Base-by-base conservation (phyloP, 352 stramenopile genomes). In the Pythium brassicae region DNA sequence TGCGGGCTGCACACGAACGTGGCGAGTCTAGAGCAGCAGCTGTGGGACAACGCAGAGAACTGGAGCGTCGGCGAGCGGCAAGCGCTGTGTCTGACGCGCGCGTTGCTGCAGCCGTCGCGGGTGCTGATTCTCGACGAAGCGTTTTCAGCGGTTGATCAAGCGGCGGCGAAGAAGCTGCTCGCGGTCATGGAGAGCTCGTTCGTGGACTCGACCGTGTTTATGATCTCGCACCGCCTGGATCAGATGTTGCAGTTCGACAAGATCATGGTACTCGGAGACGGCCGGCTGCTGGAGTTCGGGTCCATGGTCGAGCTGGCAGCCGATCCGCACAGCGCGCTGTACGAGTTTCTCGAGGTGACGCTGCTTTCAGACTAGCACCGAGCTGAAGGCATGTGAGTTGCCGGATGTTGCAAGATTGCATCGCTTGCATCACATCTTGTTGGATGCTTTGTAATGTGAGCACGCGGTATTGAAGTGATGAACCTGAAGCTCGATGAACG, bases 151-250 rank as follows among this genome's bases (percentile, higher is more conserved):
- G 76, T 98, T 10, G 89, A 97, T 63, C 72, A 74, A 39, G 74
- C 83, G 26, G 96, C 85, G 0, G 89, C 97, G 55, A 57, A 59
- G 34, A 57, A 76, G n/a, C 86, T 97, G 49, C 91, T 98, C 66
- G 65, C 71, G 23, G 92, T 88, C 4, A 84, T 98, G 20, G 65
- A 78, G 17, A 42, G 35, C 8, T 59, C 62, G 44, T 70, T 70
- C 35, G 34, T 29, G 11, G 5, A 44, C 6, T 55, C 59, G 19
- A 70, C 63, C 9, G 74, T 97, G 17, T 68, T 98, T 9, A 96
- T 94, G 0, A 97, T 98, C 59, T 92, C 94, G 9, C 92, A 98
- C 65, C 69, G 93, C 11, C 68, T 97, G 4, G 86, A 96, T 44
- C 40, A 63, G 37, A 37, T 62, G 23, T 23, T 62, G 60, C 22